Conservation (phyloP, 495 filamentous ascomycete genomes). For the Elaphomyces granulatus region DNA sequence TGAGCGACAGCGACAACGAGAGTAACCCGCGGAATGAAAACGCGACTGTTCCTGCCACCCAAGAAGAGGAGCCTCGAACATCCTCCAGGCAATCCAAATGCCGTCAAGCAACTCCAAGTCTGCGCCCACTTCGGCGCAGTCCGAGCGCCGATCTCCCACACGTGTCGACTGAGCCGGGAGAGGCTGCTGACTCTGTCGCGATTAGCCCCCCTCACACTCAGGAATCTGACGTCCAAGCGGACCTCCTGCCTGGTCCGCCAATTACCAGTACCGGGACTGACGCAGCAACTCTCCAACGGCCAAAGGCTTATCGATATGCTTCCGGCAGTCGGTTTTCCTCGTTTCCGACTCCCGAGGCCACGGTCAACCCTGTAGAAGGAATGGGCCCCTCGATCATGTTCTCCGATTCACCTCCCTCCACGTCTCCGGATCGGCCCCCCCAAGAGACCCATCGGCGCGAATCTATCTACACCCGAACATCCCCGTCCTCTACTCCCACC, state of each 20-base stretch:
- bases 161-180: slow-evolving; percentile 1
- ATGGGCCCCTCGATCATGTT: slow-evolving; percentile 70
- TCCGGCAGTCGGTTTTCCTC: slow-evolving; percentile 50
- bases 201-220: too few species aligned
- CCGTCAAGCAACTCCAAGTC: slow-evolving; percentile 1
- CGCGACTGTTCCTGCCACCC: too few species aligned
- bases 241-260: too few species aligned
- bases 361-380: slow-evolving; percentile 47
- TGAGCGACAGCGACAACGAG: slow-evolving; percentile 30
- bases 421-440: slow-evolving; percentile 3
- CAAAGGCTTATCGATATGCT: slow-evolving; percentile 19
- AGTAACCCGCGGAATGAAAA: slow-evolving; percentile 7
- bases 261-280: too few species aligned
- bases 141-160: slow-evolving; percentile 10
- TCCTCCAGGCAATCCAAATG: slow-evolving; percentile 1
- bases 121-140: slow-evolving; percentile 8
- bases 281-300: slow-evolving; percentile 19
- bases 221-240: too few species aligned
- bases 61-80: too few species aligned
- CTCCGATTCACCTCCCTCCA: slow-evolving; percentile 35
- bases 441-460: slow-evolving; percentile 19
- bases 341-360: slow-evolving; percentile 58
- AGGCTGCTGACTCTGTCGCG: background rate
- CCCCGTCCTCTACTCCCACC: slow-evolving; percentile 14
- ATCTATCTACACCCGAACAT: slow-evolving; percentile 40